phyloP scores from a whole-genome alignment of 352 stramenopile species.

The Globisporangium orthogonon region DNA sequence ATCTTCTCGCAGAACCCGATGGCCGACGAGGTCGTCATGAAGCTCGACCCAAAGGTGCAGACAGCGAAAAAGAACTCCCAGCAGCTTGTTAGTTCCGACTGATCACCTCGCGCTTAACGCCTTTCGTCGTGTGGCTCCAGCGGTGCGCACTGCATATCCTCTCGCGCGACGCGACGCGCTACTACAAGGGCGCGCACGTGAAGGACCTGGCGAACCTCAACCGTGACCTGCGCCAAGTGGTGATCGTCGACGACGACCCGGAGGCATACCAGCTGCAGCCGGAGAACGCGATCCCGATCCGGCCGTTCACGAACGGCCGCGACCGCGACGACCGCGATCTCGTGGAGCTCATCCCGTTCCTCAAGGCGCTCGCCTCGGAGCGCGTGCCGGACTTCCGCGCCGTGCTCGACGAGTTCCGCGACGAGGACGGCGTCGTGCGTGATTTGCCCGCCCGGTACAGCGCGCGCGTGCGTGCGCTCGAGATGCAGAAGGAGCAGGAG shows the following conservation, averaged over 20 bases:
- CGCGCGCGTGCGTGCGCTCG: conserved; percentile 67
- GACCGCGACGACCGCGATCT: conserved; percentile 77
- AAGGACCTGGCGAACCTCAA: conserved; percentile 82
- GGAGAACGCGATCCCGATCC: conserved; percentile 78
- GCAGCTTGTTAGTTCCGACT: background rate
- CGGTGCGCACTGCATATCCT: conserved; percentile 77
- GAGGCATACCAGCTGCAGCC: conserved; percentile 77
- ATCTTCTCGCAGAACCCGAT: conserved; percentile 85
- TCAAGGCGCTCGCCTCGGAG: conserved; percentile 75
- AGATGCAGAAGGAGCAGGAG: conserved; percentile 77
- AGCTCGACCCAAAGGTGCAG: conserved; percentile 70
- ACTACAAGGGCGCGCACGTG: conserved; percentile 76
- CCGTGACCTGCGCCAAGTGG: conserved; percentile 70
- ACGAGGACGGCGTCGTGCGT: conserved; percentile 73
- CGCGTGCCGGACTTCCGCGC: conserved; percentile 70
- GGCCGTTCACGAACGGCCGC: conserved; percentile 70
- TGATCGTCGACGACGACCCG: conserved; percentile 82
- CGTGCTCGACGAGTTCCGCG: conserved; percentile 73
- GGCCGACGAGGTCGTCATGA: conserved; percentile 72
- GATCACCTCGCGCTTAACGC: background rate
- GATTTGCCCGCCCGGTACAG: conserved; percentile 73
- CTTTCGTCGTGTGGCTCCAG: conserved; percentile 8
- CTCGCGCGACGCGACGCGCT: conserved; percentile 76
- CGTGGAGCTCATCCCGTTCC: conserved; percentile 79
- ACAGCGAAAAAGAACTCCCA: background rate